These are phyloP conservation scores for Alternaria ethzedia DNA, from an alignment of 2,329 filamentous ascomycete species.

Conservation along the genomic window DNA sequence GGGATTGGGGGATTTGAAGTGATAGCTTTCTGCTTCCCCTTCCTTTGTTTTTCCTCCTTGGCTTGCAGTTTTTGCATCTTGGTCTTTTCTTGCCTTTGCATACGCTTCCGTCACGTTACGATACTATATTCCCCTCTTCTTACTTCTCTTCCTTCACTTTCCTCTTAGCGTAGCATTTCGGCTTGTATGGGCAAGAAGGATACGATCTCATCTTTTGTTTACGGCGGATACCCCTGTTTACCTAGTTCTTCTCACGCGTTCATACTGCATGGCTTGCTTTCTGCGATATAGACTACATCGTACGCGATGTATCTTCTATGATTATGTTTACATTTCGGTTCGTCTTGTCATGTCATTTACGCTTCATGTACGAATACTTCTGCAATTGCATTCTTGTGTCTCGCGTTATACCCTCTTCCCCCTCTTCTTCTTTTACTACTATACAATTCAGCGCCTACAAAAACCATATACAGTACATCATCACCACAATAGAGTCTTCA, in stretches of 20 bases:
- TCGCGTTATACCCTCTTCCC: neutral
- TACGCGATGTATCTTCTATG: neutral
- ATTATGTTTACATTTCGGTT: neutral
- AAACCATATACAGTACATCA: no score
- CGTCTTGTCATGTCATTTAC: neutral
- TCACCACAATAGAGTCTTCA: neutral
- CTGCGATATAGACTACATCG: neutral
- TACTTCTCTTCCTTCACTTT: neutral
- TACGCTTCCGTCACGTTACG: neutral
- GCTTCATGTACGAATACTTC: neutral
- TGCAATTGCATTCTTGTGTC: neutral
- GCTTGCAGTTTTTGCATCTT: neutral
- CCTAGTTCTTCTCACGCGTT: neutral
- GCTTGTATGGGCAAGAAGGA: neutral
- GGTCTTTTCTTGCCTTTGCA: neutral
- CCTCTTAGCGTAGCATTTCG: neutral
- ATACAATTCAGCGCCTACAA: no score
- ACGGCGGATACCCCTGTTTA: conserved; percentile 3
- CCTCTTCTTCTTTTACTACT: rapidly evolving
- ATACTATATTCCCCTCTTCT: no score
- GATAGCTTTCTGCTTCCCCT: neutral
- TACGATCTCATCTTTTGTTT: neutral
- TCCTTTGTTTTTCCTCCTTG: neutral
- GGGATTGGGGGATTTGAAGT: conserved; percentile 37
- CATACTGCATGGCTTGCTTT: neutral